These are phyloP conservation scores for Penicillium salamii DNA, from an alignment of 495 filamentous ascomycete genomes.

Conservation along the genomic window DNA sequence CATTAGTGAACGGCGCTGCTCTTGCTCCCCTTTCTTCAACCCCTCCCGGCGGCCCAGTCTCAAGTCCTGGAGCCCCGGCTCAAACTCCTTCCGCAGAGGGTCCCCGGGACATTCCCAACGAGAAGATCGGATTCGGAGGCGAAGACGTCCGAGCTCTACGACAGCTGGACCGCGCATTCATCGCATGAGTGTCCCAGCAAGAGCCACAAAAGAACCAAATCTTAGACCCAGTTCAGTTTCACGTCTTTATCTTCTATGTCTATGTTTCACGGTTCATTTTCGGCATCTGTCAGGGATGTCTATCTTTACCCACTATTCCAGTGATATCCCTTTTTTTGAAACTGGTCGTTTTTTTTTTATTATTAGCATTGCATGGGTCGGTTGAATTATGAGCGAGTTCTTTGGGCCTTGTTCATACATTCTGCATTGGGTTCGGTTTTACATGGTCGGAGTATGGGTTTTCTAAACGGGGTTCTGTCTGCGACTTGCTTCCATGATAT, in stretches of 20 bases:
- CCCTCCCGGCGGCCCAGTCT: slow-evolving; percentile 12
- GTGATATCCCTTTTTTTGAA: neutral
- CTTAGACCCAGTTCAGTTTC: neutral
- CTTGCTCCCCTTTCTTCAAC: slow-evolving; percentile 39
- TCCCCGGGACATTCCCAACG: slow-evolving; percentile 60
- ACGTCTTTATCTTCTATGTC: neutral
- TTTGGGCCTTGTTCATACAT: slow-evolving; percentile 1
- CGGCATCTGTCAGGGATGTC: neutral
- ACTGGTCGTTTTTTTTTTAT: neutral
- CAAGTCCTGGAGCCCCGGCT: slow-evolving; percentile 11
- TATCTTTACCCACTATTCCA: neutral
- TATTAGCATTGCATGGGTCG: slow-evolving; percentile 11
- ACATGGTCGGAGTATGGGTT: slow-evolving; percentile 3
- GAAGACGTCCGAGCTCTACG: slow-evolving; percentile 66
- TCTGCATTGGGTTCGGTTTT: slow-evolving; percentile 8
- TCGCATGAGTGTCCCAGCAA: slow-evolving; percentile 13
- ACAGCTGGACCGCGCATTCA: slow-evolving; percentile 58
- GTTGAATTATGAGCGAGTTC: slow-evolving; percentile 1
- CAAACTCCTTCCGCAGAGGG: slow-evolving; percentile 36
- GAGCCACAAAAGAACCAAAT: slow-evolving; percentile 1
- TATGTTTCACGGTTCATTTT: neutral
- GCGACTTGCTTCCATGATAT: neutral
- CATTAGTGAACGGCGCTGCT: slow-evolving; percentile 50
- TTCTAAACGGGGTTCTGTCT: neutral
- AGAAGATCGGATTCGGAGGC: slow-evolving; percentile 58